Conservation (phyloP, 2,329 filamentous ascomycete species). For the Venturia aucupariae region DNA sequence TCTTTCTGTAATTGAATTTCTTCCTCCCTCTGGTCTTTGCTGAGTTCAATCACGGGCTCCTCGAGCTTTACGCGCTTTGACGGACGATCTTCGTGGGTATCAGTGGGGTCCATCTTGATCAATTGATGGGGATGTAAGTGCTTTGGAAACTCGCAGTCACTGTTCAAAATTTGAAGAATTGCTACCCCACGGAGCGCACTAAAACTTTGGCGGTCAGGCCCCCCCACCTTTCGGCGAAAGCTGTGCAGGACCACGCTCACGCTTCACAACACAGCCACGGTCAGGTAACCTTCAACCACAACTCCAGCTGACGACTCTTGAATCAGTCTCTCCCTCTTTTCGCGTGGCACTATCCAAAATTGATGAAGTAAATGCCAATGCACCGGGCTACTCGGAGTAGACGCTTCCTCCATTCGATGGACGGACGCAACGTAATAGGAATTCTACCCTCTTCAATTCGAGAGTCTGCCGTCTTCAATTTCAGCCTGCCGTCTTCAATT, state of each 20-base stretch:
- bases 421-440: not conserved
- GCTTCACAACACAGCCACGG: too few species aligned
- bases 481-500: too few species aligned
- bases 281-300: not conserved
- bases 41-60: not conserved
- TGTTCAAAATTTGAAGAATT: not conserved
- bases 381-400: not conserved
- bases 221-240: not conserved
- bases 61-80: slow-evolving; percentile 13
- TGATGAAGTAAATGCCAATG: not conserved
- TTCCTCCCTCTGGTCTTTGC: slow-evolving; percentile 1
- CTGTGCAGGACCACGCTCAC: not conserved
- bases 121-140: not conserved
- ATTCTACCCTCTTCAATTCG: too few species aligned
- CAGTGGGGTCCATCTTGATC: not conserved
- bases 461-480: too few species aligned
- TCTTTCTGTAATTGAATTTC: slow-evolving; percentile 28
- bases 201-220: not conserved
- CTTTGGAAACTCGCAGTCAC: not conserved
- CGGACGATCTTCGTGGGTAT: slow-evolving; percentile 7
- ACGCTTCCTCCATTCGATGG: not conserved
- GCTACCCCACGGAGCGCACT: slow-evolving; percentile 2
- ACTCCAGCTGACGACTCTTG: not conserved
- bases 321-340: not conserved
- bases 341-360: not conserved